Evolutionary conservation across 495 filamentous ascomycete genomes (phyloP).

Genomic region (Penicillium cinerascens): DNA sequence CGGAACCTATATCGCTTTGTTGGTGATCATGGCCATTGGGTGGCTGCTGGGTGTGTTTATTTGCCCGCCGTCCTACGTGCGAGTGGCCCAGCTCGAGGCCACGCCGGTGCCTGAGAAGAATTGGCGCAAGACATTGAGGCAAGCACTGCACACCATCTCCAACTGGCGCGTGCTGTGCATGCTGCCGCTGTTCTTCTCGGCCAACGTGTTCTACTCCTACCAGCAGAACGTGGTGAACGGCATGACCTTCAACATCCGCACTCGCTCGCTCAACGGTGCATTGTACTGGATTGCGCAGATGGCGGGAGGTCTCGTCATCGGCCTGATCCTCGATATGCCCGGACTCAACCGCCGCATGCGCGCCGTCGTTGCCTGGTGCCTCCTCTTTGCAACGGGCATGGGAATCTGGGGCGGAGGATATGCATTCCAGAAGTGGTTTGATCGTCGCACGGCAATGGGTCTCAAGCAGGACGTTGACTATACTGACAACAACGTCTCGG

Average conservation of each 20-base stretch:
- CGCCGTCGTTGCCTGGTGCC: slow-evolving; percentile 42
- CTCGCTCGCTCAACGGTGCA: slow-evolving; percentile 48
- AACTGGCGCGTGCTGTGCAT: slow-evolving; percentile 46
- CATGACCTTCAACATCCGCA: slow-evolving; percentile 48
- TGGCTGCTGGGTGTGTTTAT: slow-evolving; percentile 52
- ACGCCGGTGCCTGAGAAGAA: slow-evolving; percentile 25
- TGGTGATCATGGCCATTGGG: slow-evolving; percentile 46
- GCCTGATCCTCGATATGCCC: slow-evolving; percentile 44
- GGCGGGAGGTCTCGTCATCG: slow-evolving; percentile 48
- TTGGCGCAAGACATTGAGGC: slow-evolving; percentile 45
- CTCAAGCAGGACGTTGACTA: slow-evolving; percentile 41
- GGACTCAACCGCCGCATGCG: slow-evolving; percentile 36
- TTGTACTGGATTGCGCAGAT: slow-evolving; percentile 57
- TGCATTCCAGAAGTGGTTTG: slow-evolving; percentile 45
- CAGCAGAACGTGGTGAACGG: slow-evolving; percentile 57
- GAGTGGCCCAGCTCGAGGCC: slow-evolving; percentile 32
- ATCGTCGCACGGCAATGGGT: slow-evolving; percentile 24
- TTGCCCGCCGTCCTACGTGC: slow-evolving; percentile 45
- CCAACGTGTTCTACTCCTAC: slow-evolving; percentile 80
- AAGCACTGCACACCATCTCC: slow-evolving; percentile 46
- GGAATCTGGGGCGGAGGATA: slow-evolving; percentile 55
- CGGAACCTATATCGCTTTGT: slow-evolving; percentile 48
- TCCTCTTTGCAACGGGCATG: slow-evolving; percentile 46
- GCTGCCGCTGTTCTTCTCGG: slow-evolving; percentile 54
- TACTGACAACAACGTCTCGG: slow-evolving; percentile 27